phyloP scores from a whole-genome alignment of 2,329 filamentous ascomycete species.

The Verticillium longisporum region DNA sequence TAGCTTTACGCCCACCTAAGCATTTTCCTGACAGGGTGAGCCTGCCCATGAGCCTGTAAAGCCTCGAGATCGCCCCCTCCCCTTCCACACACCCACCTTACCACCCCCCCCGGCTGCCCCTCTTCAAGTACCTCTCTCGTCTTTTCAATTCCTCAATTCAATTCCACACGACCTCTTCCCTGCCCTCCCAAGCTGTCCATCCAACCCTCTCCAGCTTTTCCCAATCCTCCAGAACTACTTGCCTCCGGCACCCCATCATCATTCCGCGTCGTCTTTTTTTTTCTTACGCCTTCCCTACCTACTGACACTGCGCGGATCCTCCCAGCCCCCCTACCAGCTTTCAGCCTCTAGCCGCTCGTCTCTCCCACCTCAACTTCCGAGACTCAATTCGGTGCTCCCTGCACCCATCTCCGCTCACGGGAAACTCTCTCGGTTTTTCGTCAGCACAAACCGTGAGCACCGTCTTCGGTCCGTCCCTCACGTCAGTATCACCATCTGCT shows the following conservation, averaged over 20 bases:
- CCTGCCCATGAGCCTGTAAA: not conserved
- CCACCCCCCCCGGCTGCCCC: not conserved
- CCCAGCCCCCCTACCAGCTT: not conserved
- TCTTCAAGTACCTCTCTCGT: slow-evolving; percentile 3
- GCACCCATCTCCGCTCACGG: not conserved
- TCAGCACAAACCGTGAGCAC: not conserved
- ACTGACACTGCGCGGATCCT: not conserved
- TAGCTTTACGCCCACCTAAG: not conserved
- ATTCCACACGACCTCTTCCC: not conserved
- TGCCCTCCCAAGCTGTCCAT: not conserved
- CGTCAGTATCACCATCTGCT: not conserved
- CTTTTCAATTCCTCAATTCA: slow-evolving; percentile 3
- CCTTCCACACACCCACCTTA: not conserved
- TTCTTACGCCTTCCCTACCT: not conserved
- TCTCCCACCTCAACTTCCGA: not conserved
- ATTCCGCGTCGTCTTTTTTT: not conserved
- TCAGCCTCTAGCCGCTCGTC: not conserved
- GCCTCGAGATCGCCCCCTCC: slow-evolving; percentile 1
- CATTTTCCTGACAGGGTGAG: not conserved
- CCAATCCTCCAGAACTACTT: not conserved
- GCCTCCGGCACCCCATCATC: not conserved
- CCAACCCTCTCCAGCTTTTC: not conserved
- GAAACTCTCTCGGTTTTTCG: not conserved
- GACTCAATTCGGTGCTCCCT: not conserved
- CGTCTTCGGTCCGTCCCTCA: not conserved